Evolutionary conservation across 768 basidiomycete genomes (phyloP), one percentile per base, ranked within the genome.

Genomic region (Psilocybe cubensis): DNA sequence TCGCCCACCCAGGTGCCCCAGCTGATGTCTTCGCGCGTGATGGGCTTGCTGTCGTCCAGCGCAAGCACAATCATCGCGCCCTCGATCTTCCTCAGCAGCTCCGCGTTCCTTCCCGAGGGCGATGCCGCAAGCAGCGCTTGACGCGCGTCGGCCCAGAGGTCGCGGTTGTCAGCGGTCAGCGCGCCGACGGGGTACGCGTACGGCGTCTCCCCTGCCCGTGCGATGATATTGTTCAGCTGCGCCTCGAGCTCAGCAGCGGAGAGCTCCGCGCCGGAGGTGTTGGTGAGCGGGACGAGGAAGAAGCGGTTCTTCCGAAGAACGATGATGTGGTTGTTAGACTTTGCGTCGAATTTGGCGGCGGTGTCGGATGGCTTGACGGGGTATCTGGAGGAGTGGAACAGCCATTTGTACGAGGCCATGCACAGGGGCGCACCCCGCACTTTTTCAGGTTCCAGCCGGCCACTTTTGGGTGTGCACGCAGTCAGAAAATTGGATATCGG

Each of bases 331-430:
- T 97, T 92, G 74, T 96, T 82, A 12, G 77, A 70, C 45, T 74
- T 71, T 1, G 89, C 76, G 63, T 91, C 83, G 70, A 94, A 96
- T 72, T 94, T 96, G 52, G 74, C 74, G 5, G 92, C 93, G 0
- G 86, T 90, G 67, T 98, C 97, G 3, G 85, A 83, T 0, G 92
- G 91, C 60, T 89, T 86, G 49, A 79, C 79, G 3, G 97, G 97
- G 70, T 94, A 89, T 20, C 97, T 87, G n/a, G 83, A 86, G 0
- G 96, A 80, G 72, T 98, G 97, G 84, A 99, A 99, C 80, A 98
- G 80, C 89, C 94, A 96, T 71, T 94, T 88, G 83, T 96, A 97
- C n/a, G 93, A 93, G 0, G 78, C 79, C 93, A 96, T 97, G 73
- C 90, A 89, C 7, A 98, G 78, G 2, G 97, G 94, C 14, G 77